phyloP scores from a whole-genome alignment of 2,329 filamentous ascomycete species.

The Paracamarosporium sp. region DNA sequence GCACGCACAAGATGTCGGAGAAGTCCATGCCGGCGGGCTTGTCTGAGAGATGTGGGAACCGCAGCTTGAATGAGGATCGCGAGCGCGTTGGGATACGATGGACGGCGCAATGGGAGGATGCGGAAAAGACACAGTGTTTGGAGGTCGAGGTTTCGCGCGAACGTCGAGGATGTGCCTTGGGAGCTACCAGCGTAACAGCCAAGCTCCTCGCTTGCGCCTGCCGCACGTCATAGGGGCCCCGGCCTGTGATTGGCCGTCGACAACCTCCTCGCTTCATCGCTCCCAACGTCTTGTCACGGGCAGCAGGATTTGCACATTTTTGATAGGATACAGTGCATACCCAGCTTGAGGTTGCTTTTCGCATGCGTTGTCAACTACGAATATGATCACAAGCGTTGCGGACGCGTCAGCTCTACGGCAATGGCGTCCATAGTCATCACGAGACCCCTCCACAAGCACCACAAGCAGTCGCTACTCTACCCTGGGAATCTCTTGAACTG shows the following conservation, averaged over 20 bases:
- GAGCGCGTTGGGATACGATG: constrained; percentile 4
- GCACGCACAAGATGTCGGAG: constrained; percentile 85
- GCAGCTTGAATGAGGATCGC: constrained; percentile 31
- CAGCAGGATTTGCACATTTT: not conserved
- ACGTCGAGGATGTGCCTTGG: constrained; percentile 4
- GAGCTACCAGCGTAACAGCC: constrained; percentile 9
- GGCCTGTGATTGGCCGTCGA: constrained; percentile 1
- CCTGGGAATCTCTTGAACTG: not conserved
- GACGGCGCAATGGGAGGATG: constrained; percentile 6
- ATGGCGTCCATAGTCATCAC: not conserved
- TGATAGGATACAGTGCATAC: not conserved
- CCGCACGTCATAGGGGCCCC: constrained; percentile 4
- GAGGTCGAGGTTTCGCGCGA: constrained; percentile 8
- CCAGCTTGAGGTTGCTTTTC: not conserved
- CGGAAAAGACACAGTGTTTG: constrained; percentile 15
- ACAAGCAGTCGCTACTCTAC: not conserved
- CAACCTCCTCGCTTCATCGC: not conserved
- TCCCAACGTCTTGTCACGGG: not conserved
- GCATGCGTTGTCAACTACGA: not conserved
- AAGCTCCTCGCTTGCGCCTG: constrained; percentile 13
- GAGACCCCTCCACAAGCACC: not conserved
- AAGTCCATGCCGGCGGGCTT: constrained; percentile 73
- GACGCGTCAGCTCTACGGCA: not conserved
- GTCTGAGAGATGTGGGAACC: constrained; percentile 40
- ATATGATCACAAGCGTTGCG: not conserved